Percentiles rank a stretch among this genome's conserved stretches.
Evolutionary conservation across 2,329 filamentous ascomycete genomes (phyloP).

Genomic region (Sarocladium strictum): DNA sequence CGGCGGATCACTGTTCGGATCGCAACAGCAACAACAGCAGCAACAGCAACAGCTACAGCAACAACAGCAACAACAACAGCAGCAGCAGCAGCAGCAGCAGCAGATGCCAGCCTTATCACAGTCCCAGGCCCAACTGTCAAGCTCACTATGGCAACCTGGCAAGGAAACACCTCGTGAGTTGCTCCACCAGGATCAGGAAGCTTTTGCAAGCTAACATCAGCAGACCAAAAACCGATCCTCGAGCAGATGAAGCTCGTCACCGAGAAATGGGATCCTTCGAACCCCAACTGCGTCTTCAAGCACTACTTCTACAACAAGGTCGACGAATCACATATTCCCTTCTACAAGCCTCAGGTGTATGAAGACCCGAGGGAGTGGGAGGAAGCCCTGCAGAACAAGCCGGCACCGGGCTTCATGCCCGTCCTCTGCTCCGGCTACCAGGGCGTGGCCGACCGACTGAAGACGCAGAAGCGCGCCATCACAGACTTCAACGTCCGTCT

Average conservation of each 20-base stretch:
- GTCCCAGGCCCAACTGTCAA: conserved; percentile 41
- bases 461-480: conserved; percentile 64
- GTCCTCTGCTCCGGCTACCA: conserved; percentile 70
- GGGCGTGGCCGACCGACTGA: conserved; percentile 64
- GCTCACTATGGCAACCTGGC: conserved; percentile 47
- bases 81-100: conserved; percentile 34
- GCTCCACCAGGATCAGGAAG: background rate
- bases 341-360: conserved; percentile 62
- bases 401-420: conserved; percentile 68
- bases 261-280: conserved; percentile 67
- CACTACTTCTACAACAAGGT: conserved; percentile 87
- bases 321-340: conserved; percentile 66
- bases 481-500: conserved; percentile 64
- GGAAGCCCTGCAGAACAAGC: conserved; percentile 74
- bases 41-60: conserved; percentile 31
- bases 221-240: conserved; percentile 62
- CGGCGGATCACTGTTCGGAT: conserved; percentile 12
- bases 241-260: conserved; percentile 68
- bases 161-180: conserved; percentile 43
- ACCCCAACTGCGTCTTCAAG: conserved; percentile 67
- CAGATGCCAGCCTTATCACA: conserved; percentile 37
- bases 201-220: background rate
- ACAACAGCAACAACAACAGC: conserved; percentile 33
- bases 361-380: conserved; percentile 80
- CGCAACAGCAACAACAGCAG: conserved; percentile 20